A percentile compares a stretch with the other conserved stretches of the same genome.
phyloP scores from a whole-genome alignment of 805 yeast genomes.

The Spathaspora passalidarum region DNA sequence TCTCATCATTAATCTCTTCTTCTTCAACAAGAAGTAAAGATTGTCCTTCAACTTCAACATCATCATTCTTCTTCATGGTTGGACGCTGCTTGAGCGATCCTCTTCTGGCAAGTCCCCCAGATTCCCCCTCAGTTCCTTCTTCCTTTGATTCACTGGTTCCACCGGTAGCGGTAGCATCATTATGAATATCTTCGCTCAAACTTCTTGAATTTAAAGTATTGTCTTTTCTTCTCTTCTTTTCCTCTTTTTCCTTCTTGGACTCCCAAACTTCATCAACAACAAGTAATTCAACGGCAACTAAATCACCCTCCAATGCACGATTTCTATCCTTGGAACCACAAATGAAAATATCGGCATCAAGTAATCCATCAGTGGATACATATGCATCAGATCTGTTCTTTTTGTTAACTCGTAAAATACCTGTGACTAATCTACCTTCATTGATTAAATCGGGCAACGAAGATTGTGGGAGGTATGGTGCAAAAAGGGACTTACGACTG shows the following conservation, averaged over 20 bases:
- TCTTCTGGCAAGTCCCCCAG: slow-evolving; percentile 56
- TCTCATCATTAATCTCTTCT: slow-evolving; percentile 90
- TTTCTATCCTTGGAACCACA: slow-evolving; percentile 98
- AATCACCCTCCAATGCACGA: slow-evolving; percentile 94
- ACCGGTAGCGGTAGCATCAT: slow-evolving; percentile 58
- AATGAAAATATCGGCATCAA: slow-evolving; percentile 95
- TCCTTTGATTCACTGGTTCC: background rate
- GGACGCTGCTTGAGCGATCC: slow-evolving; percentile 95
- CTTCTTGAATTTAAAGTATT: slow-evolving; percentile 38
- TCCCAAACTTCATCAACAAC: slow-evolving; percentile 98
- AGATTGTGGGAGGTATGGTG: slow-evolving; percentile 94
- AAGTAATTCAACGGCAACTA: slow-evolving; percentile 91
- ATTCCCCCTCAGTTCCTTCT: slow-evolving; percentile 24
- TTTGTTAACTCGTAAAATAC: slow-evolving; percentile 89
- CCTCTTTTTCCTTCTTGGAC: slow-evolving; percentile 93
- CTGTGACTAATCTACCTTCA: slow-evolving; percentile 90
- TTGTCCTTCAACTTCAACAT: slow-evolving; percentile 98
- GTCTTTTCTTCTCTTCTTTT: slow-evolving; percentile 88
- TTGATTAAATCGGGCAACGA: slow-evolving; percentile 83
- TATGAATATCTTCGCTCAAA: slow-evolving; percentile 67
- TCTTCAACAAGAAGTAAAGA: slow-evolving; percentile 88
- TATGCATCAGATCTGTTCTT: slow-evolving; percentile 97
- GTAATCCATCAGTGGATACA: slow-evolving; percentile 92
- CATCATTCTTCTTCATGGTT: slow-evolving; percentile 95
- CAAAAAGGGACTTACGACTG: slow-evolving; percentile 78